Base-by-base conservation (phyloP, 1,284 basidiomycete species). In the Boletus smithii region DNA sequence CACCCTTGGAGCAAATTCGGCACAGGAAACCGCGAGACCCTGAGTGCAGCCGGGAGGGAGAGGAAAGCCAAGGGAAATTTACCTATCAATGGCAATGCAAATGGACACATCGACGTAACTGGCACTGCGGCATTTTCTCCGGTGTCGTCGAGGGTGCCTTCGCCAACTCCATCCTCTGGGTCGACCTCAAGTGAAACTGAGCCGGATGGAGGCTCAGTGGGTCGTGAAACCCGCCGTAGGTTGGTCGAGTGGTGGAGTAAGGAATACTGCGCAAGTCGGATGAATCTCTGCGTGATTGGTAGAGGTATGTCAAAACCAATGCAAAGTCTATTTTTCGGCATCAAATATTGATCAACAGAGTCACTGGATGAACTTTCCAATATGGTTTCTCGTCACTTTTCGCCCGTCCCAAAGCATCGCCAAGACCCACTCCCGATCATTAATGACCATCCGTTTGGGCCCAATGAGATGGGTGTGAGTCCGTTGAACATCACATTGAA, bases 1-100 rank as follows among this genome's bases (percentile, higher is more conserved):
- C 95, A 99, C 66, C 80, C 83, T 1, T 99, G 92, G 83, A 82
- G 79, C 57, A 97, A 98, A 66, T 99, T 99, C 63, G 92, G 92
- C 3, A 95, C 89, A 5, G 97, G 97, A 3, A 91, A 93, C 69
- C 81, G 86, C 51, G 81, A 89, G 45, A 93, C 88, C 47, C 73
- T 99, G 46, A 90, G 86, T 59, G 80, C 82, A 49, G 79, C 80
- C 4, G 87, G 83, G 5, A 76, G 72, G 53, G 70, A 75, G 23
- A 64, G 80, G 42, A 79, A 79, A 60, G 70, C 69, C 5, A 74
- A 75, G 50, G 75, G 73, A 6, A 70, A 71, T 27, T 56, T 79
- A 38, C 58, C 51, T 17, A 36, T 44, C 10, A 52, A 53, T 33
- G 43, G 17, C 35, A 16, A 35, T 17, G 18, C 40, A 38, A 60